phyloP scores from a whole-genome alignment of 2,329 filamentous ascomycete species.

The Verticillium tricorpus region DNA sequence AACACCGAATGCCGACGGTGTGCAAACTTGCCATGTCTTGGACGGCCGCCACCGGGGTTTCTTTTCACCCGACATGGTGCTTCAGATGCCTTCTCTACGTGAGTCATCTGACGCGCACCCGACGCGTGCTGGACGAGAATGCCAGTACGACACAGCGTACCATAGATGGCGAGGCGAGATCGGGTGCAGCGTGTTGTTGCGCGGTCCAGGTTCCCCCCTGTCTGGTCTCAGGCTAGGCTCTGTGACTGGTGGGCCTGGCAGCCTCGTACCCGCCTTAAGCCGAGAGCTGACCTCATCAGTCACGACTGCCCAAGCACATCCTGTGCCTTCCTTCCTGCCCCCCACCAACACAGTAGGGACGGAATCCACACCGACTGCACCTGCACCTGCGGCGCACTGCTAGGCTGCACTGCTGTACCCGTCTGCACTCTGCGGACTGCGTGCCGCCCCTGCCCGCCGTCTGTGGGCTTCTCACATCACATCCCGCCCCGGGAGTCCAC shows the following conservation, averaged over 20 bases:
- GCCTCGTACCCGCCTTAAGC: background rate
- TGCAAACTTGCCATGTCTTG: background rate
- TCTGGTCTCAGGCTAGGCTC: background rate
- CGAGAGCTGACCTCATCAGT: background rate
- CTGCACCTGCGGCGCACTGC: background rate
- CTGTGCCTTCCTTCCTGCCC: background rate
- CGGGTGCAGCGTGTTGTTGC: background rate
- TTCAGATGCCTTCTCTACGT: background rate
- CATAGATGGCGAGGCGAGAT: background rate
- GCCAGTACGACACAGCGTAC: background rate
- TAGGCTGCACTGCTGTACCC: background rate
- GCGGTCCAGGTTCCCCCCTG: background rate
- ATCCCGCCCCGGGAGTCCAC: background rate
- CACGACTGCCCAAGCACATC: background rate
- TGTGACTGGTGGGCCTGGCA: background rate
- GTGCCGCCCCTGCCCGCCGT: background rate
- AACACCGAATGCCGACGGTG: background rate
- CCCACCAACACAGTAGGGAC: background rate
- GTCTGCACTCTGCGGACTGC: background rate
- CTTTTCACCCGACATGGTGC: background rate
- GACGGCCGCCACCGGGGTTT: background rate
- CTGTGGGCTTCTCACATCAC: background rate
- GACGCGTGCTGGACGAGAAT: background rate
- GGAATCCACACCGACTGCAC: background rate
- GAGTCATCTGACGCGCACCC: background rate